phyloP scores from a whole-genome alignment of 2,329 filamentous ascomycete genomes.

The Zymoseptoria tritici region DNA sequence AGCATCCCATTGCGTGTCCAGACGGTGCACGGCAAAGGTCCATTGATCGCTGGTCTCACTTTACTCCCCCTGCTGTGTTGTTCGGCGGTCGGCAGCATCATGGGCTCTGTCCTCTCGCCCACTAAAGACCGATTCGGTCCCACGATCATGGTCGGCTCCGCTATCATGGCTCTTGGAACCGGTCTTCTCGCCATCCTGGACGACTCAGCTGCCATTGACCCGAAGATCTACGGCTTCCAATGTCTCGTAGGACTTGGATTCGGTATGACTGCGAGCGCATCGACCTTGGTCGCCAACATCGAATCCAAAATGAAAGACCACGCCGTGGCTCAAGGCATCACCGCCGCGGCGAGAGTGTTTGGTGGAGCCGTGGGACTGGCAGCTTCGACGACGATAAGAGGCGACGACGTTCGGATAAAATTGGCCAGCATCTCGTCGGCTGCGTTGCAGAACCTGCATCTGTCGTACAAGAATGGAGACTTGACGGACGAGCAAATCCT shows the following conservation, averaged over 20 bases:
- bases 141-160: constrained; percentile 7
- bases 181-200: constrained; percentile 13
- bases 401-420: not conserved
- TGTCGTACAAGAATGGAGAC: not conserved
- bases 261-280: constrained; percentile 10
- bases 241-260: constrained; percentile 16
- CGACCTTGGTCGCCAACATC: constrained; percentile 1
- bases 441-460: not conserved
- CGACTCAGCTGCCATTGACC: not conserved
- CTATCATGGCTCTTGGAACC: constrained; percentile 10
- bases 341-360: constrained; percentile 1
- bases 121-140: constrained; percentile 8
- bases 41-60: constrained; percentile 15
- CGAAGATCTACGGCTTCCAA: constrained; percentile 14
- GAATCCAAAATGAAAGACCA: constrained; percentile 5
- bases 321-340: constrained; percentile 3
- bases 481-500: not conserved
- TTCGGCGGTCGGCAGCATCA: constrained; percentile 12
- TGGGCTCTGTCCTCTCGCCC: constrained; percentile 7
- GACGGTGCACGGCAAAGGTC: constrained; percentile 14
- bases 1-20: constrained; percentile 20
- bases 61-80: constrained; percentile 16
- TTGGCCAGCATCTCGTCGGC: not conserved
- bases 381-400: not conserved
- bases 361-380: constrained; percentile 2